Percentiles rank a stretch among this genome's conserved stretches.
phyloP scores from a whole-genome alignment of 2,329 filamentous ascomycete species.

The Calonectria fujianensis region DNA sequence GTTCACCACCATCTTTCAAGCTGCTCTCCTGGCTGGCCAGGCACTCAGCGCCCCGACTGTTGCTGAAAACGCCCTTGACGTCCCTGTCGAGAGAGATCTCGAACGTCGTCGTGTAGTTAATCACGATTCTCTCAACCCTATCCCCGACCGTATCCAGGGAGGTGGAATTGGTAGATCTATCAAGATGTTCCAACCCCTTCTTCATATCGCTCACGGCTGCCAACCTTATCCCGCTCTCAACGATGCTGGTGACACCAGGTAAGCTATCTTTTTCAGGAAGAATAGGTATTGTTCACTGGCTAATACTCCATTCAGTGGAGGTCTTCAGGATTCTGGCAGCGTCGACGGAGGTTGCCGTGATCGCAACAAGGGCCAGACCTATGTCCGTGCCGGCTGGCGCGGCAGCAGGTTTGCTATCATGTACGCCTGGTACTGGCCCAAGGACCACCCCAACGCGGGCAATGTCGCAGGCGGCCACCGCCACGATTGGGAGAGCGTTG shows the following conservation, averaged over 20 bases:
- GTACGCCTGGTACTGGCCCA: conserved; percentile 68
- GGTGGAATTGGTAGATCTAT: conserved; percentile 52
- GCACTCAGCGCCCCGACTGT: background rate
- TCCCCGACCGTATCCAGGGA: conserved; percentile 52
- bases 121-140: conserved; percentile 54
- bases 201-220: conserved; percentile 74
- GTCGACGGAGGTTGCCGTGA: conserved; percentile 57
- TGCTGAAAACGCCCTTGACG: background rate
- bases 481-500: conserved; percentile 63
- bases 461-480: conserved; percentile 59
- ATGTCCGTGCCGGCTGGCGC: conserved; percentile 59
- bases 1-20: background rate
- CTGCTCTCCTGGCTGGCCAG: background rate
- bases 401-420: conserved; percentile 60
- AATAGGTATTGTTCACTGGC: background rate
- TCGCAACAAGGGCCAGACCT: conserved; percentile 60
- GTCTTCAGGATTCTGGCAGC: conserved; percentile 57
- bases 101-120: conserved; percentile 47
- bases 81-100: background rate
- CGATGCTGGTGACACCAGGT: conserved; percentile 73
- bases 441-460: conserved; percentile 62
- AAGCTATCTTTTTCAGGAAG: conserved; percentile 12
- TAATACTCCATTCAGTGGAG: conserved; percentile 54
- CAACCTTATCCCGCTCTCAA: conserved; percentile 78
- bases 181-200: conserved; percentile 56